phyloP scores from a whole-genome alignment of 1,139 yeast genomes.

The Yamadazyma siamensis region DNA sequence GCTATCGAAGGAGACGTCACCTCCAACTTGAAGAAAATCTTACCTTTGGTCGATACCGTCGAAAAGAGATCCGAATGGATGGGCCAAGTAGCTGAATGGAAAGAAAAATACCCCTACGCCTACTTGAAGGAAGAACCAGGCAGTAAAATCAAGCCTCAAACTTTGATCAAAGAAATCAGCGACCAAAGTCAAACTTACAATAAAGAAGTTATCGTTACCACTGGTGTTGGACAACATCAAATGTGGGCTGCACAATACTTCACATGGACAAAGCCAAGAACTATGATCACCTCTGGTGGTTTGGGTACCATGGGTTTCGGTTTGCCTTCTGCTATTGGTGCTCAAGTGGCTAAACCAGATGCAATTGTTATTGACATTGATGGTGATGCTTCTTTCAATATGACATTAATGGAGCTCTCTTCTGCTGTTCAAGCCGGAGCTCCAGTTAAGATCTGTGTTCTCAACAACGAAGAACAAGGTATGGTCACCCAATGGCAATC shows the following conservation, averaged over 20 bases:
- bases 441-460: conserved; percentile 82
- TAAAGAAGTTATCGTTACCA: conserved; percentile 81
- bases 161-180: conserved; percentile 76
- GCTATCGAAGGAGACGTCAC: conserved; percentile 97
- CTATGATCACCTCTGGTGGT: conserved; percentile 96
- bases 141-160: conserved; percentile 87
- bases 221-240: conserved; percentile 99
- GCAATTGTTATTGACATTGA: conserved; percentile 94
- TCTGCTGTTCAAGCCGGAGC: conserved; percentile 93
- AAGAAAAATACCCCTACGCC: conserved; percentile 77
- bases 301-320: conserved; percentile 99
- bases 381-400: conserved; percentile 97
- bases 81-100: conserved; percentile 72
- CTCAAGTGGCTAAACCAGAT: conserved; percentile 93
- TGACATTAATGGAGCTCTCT: conserved; percentile 90
- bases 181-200: conserved; percentile 64
- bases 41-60: conserved; percentile 67
- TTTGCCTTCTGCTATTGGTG: conserved; percentile 96
- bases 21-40: conserved; percentile 63
- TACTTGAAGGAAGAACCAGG: conserved; percentile 77
- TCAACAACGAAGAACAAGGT: conserved; percentile 98
- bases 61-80: conserved; percentile 77
- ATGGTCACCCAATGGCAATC: conserved; percentile 99
- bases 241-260: conserved; percentile 99
- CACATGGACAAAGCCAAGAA: conserved; percentile 87